Conservation (phyloP, 2,329 filamentous ascomycete genomes). For the Colletotrichum aenigma region DNA sequence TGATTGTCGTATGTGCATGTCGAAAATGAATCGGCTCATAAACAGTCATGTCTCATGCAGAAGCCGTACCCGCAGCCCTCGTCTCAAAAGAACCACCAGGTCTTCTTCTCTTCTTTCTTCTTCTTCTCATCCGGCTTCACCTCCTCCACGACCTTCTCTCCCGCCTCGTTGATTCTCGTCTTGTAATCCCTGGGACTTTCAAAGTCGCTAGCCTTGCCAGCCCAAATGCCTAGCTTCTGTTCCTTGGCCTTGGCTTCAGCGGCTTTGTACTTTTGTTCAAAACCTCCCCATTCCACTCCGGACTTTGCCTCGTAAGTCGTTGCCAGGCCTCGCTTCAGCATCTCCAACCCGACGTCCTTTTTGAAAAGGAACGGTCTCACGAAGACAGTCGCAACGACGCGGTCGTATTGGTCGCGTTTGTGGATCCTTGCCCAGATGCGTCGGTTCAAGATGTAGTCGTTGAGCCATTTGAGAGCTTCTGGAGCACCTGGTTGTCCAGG, state of each 20-base stretch:
- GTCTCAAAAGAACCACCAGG: slow-evolving; percentile 1
- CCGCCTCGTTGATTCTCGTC: slow-evolving; percentile 46
- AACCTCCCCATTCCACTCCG: slow-evolving; percentile 85
- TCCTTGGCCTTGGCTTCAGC: slow-evolving; percentile 71
- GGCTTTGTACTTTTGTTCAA: slow-evolving; percentile 66
- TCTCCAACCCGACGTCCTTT: slow-evolving; percentile 85
- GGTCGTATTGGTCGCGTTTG: slow-evolving; percentile 88
- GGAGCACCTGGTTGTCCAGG: slow-evolving; percentile 83
- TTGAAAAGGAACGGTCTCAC: slow-evolving; percentile 72
- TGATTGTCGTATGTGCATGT: background rate
- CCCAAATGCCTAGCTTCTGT: slow-evolving; percentile 77
- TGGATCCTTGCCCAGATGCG: slow-evolving; percentile 85
- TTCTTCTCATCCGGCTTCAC: background rate
- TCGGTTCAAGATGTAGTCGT: slow-evolving; percentile 69
- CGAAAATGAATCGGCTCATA: background rate
- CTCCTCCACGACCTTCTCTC: background rate
- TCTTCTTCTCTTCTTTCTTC: background rate
- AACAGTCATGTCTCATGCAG: background rate
- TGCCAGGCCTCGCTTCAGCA: slow-evolving; percentile 84
- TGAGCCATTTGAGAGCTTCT: slow-evolving; percentile 86
- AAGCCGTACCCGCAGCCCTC: background rate
- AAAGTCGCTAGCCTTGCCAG: slow-evolving; percentile 61
- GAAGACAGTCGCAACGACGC: slow-evolving; percentile 85
- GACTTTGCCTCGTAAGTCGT: slow-evolving; percentile 93
- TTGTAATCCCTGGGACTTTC: slow-evolving; percentile 94